phyloP scores from a whole-genome alignment of 176 grass and related monocot genomes.

The Oryza longistaminata region DNA sequence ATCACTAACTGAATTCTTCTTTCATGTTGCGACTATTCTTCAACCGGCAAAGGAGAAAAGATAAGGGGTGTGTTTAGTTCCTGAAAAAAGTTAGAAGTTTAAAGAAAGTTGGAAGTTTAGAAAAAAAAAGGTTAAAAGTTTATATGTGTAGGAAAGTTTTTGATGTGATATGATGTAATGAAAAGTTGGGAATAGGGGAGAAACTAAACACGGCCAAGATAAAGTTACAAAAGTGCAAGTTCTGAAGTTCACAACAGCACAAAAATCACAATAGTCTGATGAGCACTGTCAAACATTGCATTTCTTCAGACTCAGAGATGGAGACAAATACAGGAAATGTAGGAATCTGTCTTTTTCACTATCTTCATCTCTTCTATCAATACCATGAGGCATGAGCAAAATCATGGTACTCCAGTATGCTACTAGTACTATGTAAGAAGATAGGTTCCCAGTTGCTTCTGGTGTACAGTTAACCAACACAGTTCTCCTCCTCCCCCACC shows the following conservation, averaged over 20 bases:
- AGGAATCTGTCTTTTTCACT: background rate
- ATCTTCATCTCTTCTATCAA: background rate
- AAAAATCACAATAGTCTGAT: background rate
- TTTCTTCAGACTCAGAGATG: background rate
- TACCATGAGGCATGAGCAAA: background rate
- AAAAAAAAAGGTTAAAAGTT: too few relatives aligned
- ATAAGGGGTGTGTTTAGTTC: too few relatives aligned
- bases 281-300: background rate
- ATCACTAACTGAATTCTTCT: background rate
- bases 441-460: background rate
- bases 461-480: background rate
- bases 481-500: too few relatives aligned
- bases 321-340: background rate
- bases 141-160: too few relatives aligned
- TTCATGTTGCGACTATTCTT: background rate
- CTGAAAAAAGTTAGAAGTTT: too few relatives aligned
- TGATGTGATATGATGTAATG: too few relatives aligned
- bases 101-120: too few relatives aligned
- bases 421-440: background rate
- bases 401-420: too few relatives aligned
- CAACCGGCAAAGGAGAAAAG: background rate
- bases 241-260: background rate
- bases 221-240: background rate
- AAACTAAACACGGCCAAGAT: too few relatives aligned
- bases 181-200: too few relatives aligned